These are phyloP conservation scores for Chalaropsis thielavioides DNA, from an alignment of 2,329 filamentous ascomycete genomes.

Conservation along the genomic window DNA sequence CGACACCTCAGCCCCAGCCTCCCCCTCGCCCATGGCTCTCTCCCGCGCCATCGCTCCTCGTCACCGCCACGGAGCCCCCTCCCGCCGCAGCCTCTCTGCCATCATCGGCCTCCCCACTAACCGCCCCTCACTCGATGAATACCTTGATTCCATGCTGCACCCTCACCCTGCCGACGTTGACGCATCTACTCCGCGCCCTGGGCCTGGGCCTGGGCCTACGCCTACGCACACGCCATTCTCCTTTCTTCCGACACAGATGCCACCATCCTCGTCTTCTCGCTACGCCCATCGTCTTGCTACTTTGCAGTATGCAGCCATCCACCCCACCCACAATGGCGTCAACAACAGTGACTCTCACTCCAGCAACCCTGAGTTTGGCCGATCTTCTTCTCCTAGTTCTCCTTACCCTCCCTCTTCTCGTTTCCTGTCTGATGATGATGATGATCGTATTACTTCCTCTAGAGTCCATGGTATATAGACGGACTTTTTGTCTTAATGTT, in stretches of 20 bases:
- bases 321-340: not conserved
- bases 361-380: not conserved
- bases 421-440: constrained; percentile 1
- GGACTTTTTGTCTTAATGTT: not conserved
- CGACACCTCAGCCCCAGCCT: not conserved
- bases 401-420: not conserved
- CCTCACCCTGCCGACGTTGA: not conserved
- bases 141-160: not conserved
- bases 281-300: not conserved
- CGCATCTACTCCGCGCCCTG: not conserved
- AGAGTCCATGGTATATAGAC: not conserved
- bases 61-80: not conserved
- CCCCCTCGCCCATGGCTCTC: not conserved
- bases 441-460: not conserved
- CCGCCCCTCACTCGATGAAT: constrained; percentile 3
- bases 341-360: not conserved
- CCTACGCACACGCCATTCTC: not conserved
- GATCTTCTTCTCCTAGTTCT: not conserved
- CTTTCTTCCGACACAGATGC: not conserved
- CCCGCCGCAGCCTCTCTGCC: not conserved
- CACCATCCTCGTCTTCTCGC: not conserved
- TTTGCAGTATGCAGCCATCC: not conserved
- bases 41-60: not conserved
- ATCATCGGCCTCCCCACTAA: not conserved
- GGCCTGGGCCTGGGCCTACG: too few species aligned